Base-by-base conservation (phyloP, 495 filamentous ascomycete genomes). In the Sordaria brevicollis region DNA sequence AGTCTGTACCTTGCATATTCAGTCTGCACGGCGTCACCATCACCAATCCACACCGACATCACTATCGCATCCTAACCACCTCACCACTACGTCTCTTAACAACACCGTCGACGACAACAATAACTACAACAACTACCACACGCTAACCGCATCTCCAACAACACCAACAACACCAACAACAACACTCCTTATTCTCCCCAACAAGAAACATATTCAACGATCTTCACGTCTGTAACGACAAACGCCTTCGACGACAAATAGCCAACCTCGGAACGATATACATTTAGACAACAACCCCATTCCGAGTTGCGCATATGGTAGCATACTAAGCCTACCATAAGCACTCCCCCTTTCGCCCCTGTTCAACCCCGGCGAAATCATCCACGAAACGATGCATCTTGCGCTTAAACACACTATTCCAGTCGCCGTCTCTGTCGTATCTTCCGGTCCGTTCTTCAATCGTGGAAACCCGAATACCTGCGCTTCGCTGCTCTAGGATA, bases 381-480 rank as follows among this genome's bases (percentile, higher is more conserved):
- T 74, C 79, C 49, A 62, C 49, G 49, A 79, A 84, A 86, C 77
- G 67, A 87, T 87, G 85, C 78, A 79, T 81, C 73, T 87, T 85
- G 81, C 75, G 80, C 78, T 76, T 79, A 76, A 71, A 70, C 68
- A 72, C 69, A 76, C 71, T 73, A 82, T 81, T 79, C 83, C 86
- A 86, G 86, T 88, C 85, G 86, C 81, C 84, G 78, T 84, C 84
- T 81, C 77, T 76, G 82, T 79, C 79, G 80, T 79, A 84, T 86
- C 82, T 73, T 80, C 83, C 84, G 83, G 83, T 85, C 78, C 80
- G 80, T 83, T 84, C 80, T 75, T 31, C 25, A 31, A 81, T 81
- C 77, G 83, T 85, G 81, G 80, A 84, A 81, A 80, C 76, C 71
- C 80, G 81, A 74, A 76, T 77, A 74, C 67, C 76, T 73, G 76